Base-by-base conservation (phyloP, 1,139 yeast genomes). In the Eremothecium cymbalariae region DNA sequence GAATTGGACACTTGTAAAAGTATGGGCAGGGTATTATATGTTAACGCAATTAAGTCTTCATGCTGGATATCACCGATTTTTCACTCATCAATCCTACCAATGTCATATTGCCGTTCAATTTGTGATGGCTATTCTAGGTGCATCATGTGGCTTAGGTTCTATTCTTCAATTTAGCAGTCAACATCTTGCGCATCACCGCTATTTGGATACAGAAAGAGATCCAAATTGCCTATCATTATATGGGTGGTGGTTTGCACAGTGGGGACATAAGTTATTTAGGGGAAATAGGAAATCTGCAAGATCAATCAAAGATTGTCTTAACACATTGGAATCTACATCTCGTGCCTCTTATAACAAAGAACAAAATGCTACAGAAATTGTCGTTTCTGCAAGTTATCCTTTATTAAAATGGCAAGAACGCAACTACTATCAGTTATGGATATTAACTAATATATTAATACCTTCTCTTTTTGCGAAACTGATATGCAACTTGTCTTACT, bases 121-220 rank as follows among this genome's bases (percentile, higher is more conserved):
- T 30, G 54, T 60, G 14, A 68, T 76, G 47, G 72, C 74, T 1
- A 48, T 74, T 0, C 59, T 77, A 35, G 81, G 82, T 2, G 62
- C 75, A 12, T 69, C 79, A 41, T 65, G 72, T 11, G 85, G 86
- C 0, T 51, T 79, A 8, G 84, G 85, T 0, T 64, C 78, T 1
- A 70, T 73, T 1, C 62, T 71, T 38, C 67, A 72, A 63, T 78
- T 84, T 81, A 76, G 77, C 1, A 61, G 75, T 0, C 60, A 76
- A 23, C 88, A 79, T 55, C 57, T 82, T 35, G 82, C 82, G 0
- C 86, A 79, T 52, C 86, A 79, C 49, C 70, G 77, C 37, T 74
- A 74, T 65, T 48, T 81, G 44, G 83, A 77, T 44, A 73, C 81
- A 0, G 83, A 77, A 38, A 62, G 65, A 30, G 86, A 79, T 51